Evolutionary conservation across 768 basidiomycete species (phyloP).

Genomic region (Suillus spraguei): DNA sequence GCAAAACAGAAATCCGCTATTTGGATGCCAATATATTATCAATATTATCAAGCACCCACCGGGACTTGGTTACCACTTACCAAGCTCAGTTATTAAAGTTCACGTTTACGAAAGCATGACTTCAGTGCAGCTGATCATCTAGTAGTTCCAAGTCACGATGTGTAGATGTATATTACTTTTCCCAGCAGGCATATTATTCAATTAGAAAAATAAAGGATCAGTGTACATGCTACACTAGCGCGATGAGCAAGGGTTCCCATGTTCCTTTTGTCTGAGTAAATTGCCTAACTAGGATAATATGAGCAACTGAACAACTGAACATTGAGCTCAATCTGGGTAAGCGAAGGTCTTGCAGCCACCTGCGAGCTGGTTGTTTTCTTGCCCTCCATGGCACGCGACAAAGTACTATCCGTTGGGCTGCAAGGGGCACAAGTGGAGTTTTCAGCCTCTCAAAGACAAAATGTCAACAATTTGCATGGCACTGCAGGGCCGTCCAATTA

Average conservation of each 20-base stretch:
- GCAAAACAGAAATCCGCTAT: neutral
- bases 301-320: conserved; percentile 6
- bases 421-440: neutral
- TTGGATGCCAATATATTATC: neutral
- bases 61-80: neutral
- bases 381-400: neutral
- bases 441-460: conserved; percentile 14
- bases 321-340: conserved; percentile 6
- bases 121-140: neutral
- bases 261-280: neutral
- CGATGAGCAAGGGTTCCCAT: neutral
- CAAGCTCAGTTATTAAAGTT: neutral
- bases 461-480: conserved; percentile 17
- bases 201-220: neutral
- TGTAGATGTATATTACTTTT: neutral
- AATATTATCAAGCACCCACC: neutral
- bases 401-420: neutral
- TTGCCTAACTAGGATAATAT: conserved; percentile 1
- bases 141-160: neutral
- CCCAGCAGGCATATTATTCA: neutral
- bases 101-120: neutral
- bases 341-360: conserved; percentile 6
- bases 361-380: conserved; percentile 3
- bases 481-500: conserved; percentile 20
- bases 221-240: neutral